phyloP scores from a whole-genome alignment of 2,329 filamentous ascomycete genomes.

The Ascochyta clinopodiicola region DNA sequence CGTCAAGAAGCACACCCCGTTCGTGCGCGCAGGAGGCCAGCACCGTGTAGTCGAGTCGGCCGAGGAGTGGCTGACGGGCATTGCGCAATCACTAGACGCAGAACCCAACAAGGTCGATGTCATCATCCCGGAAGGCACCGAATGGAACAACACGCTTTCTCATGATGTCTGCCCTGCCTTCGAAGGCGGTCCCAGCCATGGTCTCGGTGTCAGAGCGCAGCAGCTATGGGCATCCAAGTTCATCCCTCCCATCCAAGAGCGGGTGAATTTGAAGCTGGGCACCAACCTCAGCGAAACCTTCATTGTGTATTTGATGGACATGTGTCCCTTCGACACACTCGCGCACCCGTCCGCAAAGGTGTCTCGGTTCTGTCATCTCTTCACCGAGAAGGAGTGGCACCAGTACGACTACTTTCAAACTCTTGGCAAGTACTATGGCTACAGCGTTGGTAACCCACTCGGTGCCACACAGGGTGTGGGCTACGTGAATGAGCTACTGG shows the following conservation, averaged over 20 bases:
- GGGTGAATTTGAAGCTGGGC: slow-evolving; percentile 74
- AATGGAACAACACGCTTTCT: slow-evolving; percentile 81
- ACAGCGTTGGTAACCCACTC: slow-evolving; percentile 75
- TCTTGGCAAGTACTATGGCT: slow-evolving; percentile 85
- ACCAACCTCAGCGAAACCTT: slow-evolving; percentile 69
- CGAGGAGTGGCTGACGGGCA: slow-evolving; percentile 76
- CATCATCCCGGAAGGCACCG: slow-evolving; percentile 71
- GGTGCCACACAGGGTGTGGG: slow-evolving; percentile 87
- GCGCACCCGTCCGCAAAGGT: slow-evolving; percentile 58
- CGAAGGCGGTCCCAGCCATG: slow-evolving; percentile 63
- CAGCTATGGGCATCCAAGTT: slow-evolving; percentile 70
- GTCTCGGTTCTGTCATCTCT: slow-evolving; percentile 78
- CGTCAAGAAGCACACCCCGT: slow-evolving; percentile 65
- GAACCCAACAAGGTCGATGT: slow-evolving; percentile 56
- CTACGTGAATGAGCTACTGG: slow-evolving; percentile 85
- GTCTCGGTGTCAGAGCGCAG: slow-evolving; percentile 57
- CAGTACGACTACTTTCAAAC: slow-evolving; percentile 82
- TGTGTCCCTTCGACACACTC: slow-evolving; percentile 87
- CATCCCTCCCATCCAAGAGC: slow-evolving; percentile 68
- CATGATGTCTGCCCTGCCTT: slow-evolving; percentile 76
- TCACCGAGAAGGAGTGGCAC: slow-evolving; percentile 75
- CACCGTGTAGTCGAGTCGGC: slow-evolving; percentile 77
- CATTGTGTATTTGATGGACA: slow-evolving; percentile 79
- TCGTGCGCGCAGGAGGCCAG: slow-evolving; percentile 74
- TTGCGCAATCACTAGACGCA: slow-evolving; percentile 62